Evolutionary conservation across 164 flowering plant genomes (phyloP), one percentile per base, ranked within the genome.

Genomic region (Dillenia turbinata): DNA sequence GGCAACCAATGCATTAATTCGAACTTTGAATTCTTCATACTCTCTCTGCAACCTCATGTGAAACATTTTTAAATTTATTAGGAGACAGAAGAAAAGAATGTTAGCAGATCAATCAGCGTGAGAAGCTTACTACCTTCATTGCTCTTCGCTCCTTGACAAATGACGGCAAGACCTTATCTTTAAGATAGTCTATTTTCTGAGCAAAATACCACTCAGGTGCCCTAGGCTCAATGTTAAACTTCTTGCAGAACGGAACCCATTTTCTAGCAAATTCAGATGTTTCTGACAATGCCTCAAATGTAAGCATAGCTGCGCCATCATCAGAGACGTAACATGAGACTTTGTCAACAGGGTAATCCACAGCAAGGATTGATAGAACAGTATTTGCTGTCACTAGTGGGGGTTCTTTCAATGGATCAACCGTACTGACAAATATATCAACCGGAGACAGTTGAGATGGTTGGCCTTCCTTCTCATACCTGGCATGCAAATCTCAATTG

Each of bases 301-400:
- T 82, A 59, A 86, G 73, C 87, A 86, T 82, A 43, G 92, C 84
- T 57, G 92, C 89, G 68, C 89, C 89, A 68, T 86, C 92, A 79
- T 86, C 92, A 60, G 92, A 86, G 54, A 86, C 92, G 75, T 86
- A 86, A 64, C 92, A 83, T 3, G 90, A 75, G 13, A 85, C 78
- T 72, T 83, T 83, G 60, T 81, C 88, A 22, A 82, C 84, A 6
- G 92, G 92, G 60, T 84, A 86, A 63, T 86, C 91, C 63, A 84
- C 88, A 11, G 91, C 80, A 63, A 86, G 85, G 61, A 86, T 84
- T 60, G 91, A 86, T 26, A 86, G 76, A 60, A 86, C 86, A 5
- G 92, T 86, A 71, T 86, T 86, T 66, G 92, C 92, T 24, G 87
- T 86, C 53, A 83, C 80, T 63, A 86, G 67, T 44, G 91, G 88